Evolutionary conservation across 495 filamentous ascomycete genomes (phyloP).

Genomic region (Filosporella fistucella): DNA sequence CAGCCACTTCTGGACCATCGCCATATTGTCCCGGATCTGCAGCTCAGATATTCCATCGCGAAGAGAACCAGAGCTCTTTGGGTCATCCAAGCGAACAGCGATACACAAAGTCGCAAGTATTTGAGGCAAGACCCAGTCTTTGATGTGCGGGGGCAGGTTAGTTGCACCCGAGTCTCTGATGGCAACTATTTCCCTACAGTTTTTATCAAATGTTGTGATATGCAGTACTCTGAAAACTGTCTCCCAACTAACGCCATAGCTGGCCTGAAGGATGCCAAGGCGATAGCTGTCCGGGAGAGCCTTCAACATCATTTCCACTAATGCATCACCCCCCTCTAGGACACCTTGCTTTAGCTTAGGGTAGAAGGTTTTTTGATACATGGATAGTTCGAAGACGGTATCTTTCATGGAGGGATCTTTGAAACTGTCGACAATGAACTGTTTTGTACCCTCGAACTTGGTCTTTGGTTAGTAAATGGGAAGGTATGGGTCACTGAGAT

Average conservation of each 20-base stretch:
- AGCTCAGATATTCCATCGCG: constrained; percentile 5
- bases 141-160: constrained; percentile 2
- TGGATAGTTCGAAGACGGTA: constrained; percentile 13
- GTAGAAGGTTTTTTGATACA: constrained; percentile 7
- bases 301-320: constrained; percentile 8
- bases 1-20: constrained; percentile 14
- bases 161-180: background rate
- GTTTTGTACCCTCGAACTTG: constrained; percentile 20
- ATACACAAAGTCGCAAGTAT: constrained; percentile 10
- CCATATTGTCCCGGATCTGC: constrained; percentile 2
- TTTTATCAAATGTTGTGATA: constrained; percentile 11
- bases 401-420: constrained; percentile 2
- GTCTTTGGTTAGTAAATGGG: background rate
- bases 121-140: constrained; percentile 13
- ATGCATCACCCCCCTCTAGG: background rate
- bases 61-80: background rate
- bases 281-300: constrained; percentile 1
- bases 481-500: background rate
- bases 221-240: constrained; percentile 15
- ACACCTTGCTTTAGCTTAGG: constrained; percentile 1
- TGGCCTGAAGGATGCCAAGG: background rate
- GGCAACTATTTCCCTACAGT: constrained; percentile 1
- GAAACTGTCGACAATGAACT: constrained; percentile 13
- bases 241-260: constrained; percentile 12
- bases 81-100: constrained; percentile 7